phyloP scores from a whole-genome alignment of 805 yeast species.

The Barnettozyma salicaria region DNA sequence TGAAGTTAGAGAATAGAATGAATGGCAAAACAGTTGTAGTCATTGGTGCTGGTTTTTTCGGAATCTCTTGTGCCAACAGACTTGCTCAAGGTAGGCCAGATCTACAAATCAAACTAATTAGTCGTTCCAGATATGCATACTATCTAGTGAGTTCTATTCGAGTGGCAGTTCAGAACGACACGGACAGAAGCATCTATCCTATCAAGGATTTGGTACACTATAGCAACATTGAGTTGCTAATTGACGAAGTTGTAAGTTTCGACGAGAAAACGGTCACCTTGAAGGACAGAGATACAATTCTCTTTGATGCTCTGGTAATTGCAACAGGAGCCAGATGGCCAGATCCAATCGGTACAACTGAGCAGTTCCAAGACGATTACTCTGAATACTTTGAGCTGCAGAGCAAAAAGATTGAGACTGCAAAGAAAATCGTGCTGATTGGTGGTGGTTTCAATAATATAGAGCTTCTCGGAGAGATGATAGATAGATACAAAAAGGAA shows the following conservation, averaged over 20 bases:
- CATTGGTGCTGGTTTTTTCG: constrained; percentile 24
- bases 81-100: constrained; percentile 7
- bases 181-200: constrained; percentile 15
- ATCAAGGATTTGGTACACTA: constrained; percentile 20
- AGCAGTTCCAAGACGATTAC: constrained; percentile 15
- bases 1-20: no score
- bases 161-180: constrained; percentile 17
- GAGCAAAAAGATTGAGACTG: constrained; percentile 16
- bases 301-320: constrained; percentile 25
- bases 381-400: constrained; percentile 13
- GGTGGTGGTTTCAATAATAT: constrained; percentile 28
- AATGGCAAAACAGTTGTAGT: constrained; percentile 15
- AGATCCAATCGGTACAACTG: constrained; percentile 22
- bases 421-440: constrained; percentile 21
- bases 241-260: constrained; percentile 11
- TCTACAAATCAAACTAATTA: constrained; percentile 14
- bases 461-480: constrained; percentile 31
- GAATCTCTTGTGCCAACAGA: constrained; percentile 19
- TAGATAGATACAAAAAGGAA: constrained; percentile 18
- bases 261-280: constrained; percentile 16
- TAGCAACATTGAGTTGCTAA: constrained; percentile 16
- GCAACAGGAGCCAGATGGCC: constrained; percentile 30
- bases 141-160: constrained; percentile 17
- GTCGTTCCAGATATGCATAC: constrained; percentile 14
- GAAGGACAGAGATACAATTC: constrained; percentile 6